Evolutionary conservation across 495 filamentous ascomycete genomes (phyloP), one percentile per base, ranked within the genome.

Genomic region (Delitschia confertaspora): DNA sequence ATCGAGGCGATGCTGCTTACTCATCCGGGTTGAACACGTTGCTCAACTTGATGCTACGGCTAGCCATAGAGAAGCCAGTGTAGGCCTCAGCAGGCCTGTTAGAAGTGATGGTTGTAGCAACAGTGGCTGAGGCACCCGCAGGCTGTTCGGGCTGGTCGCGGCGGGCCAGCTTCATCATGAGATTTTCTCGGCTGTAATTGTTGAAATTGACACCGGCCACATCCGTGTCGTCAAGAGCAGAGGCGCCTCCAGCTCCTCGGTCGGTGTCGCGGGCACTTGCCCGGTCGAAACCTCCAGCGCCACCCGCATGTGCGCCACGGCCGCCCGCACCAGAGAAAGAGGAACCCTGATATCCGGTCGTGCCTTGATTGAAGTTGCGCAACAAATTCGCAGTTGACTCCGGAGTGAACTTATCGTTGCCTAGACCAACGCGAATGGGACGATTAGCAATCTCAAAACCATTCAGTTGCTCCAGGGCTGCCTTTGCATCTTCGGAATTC

Each of bases 331-430:
- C 88, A 51, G 85, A 93, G 67, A 96, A 96, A 29, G 82, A 78
- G 49, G 89, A 95, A 63, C 93, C 93, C 74, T 95, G 89, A 65
- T 78, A 91, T 65, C 76, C 73, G 67, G 75, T 72, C 60, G 80
- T 78, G 73, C 83, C 80, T 57, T 80, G 77, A 66, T 85, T 80
- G 69, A 89, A 86, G 60, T 88, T 85, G 71, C 88, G 88, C 44
- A 91, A 67, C 51, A 93, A 77, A 65, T 83, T 86, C 57, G 85
- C 82, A 65, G 84, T 95, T 65, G 88, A 89, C 69, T 95, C 91
- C 51, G 88, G 83, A 70, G 91, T 96, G 67, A 96, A 99, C 83
- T 96, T 96, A 84, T 99, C 93, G 71, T 94, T 99, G 67, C 93
- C 93, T 72, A 99, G 87, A 64, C 93, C 93, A 67, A 99, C 93